Conservation (phyloP, 345 rosid genomes). For the Gossypium ekmanianum region DNA sequence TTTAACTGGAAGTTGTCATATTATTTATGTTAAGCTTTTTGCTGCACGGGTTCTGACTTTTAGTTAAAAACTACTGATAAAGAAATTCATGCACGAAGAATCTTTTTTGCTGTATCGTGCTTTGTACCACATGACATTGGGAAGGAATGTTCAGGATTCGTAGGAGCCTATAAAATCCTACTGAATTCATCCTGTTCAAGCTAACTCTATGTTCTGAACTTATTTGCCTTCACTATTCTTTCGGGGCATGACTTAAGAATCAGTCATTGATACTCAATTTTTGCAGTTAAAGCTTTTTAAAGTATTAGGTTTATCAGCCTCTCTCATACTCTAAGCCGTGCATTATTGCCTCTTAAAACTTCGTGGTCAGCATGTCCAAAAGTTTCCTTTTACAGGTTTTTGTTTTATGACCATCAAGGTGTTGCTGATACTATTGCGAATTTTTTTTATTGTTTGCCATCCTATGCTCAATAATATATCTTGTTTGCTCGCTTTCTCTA, state of each 20-base stretch:
- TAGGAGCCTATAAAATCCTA: neutral
- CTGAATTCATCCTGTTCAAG: neutral
- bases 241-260: neutral
- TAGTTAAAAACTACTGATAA: neutral
- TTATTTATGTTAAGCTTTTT: neutral
- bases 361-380: neutral
- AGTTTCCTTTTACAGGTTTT: neutral
- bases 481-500: neutral
- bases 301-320: neutral
- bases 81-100: neutral
- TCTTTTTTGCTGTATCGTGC: neutral
- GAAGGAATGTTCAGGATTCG: neutral
- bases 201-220: neutral
- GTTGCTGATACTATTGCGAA: neutral
- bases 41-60: neutral
- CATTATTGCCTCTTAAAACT: neutral
- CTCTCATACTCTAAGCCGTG: neutral
- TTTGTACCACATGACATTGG: neutral
- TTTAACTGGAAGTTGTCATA: neutral
- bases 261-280: neutral
- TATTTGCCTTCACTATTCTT: neutral
- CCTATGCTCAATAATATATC: constrained; percentile 4
- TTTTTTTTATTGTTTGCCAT: neutral
- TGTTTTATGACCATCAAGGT: neutral
- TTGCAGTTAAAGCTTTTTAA: neutral